Base-by-base conservation (phyloP, 805 yeast genomes). In the Ogataea pini region DNA sequence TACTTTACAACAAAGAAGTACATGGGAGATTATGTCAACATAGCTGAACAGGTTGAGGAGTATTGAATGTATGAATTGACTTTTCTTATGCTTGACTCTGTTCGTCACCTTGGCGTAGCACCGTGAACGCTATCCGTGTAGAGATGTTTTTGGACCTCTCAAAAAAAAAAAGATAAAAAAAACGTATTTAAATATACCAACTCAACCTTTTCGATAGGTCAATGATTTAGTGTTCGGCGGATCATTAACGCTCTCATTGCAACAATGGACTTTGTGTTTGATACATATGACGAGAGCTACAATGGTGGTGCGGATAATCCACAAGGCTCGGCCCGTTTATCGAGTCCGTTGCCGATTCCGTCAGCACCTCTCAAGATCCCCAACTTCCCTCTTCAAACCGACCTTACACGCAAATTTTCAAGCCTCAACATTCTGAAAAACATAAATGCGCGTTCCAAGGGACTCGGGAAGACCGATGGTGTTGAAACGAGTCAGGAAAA, bases 301-400 rank as follows among this genome's bases (percentile, higher is more conserved):
- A 42, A 24, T 17, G 36, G 47, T 9, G 43, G 49, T 17, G 32
- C 43, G 18, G 19, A 29, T n/a, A 25, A 22, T 22, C 33, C 42
- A 27, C 20, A 14, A 17, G 48, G 49, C 2, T 27, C 36, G 22
- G 33, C 29, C 6, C 36, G 39, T 4, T 24, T 44, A 9, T 28
- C 36, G 27, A 48, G 40, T 13, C 42, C 57, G 16, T 45, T 58
- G 31, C 68, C 64, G 3, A 66, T 69, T n/a, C 75, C 76, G 0
- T 69, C 75, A 1, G 70, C 70, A 7, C 75, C 76, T 2, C 55
- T 72, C 42, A 61, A 66, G 13, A 56, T 73, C 2, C 71, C 76
- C 7, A 58, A 62, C 20, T 58, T 72, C 42, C 70, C 67, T 39
- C 51, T 65, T 3, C 57, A 57, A 58, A 38, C 69, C 14, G 73